Conservation (phyloP, 345 rosid genomes). For the Rhodamnia argentea region DNA sequence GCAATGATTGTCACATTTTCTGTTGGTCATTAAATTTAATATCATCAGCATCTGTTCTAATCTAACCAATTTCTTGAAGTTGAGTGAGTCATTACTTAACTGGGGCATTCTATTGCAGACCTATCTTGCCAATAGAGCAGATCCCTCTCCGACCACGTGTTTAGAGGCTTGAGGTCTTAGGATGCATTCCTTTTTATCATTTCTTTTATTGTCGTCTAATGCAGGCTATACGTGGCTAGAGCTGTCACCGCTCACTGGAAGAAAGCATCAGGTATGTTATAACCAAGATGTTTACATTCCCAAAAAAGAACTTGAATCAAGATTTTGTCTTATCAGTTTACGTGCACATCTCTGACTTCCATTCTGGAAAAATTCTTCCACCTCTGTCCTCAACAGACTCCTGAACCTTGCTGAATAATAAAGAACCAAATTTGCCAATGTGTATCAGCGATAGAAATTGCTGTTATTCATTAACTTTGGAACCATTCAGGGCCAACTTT, state of each 20-base stretch:
- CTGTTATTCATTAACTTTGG: background rate
- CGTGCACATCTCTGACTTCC: background rate
- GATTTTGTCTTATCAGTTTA: background rate
- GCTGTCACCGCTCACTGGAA: slow-evolving; percentile 78
- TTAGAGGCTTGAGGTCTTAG: background rate
- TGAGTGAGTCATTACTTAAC: background rate
- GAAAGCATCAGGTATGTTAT: slow-evolving; percentile 81
- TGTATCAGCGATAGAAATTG: background rate
- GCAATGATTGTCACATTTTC: background rate
- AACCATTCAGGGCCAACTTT: background rate
- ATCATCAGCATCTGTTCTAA: background rate
- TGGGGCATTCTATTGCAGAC: background rate
- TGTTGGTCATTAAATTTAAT: background rate
- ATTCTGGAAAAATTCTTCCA: background rate
- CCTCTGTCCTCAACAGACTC: slow-evolving; percentile 19
- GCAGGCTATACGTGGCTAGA: slow-evolving; percentile 91
- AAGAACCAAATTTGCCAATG: background rate
- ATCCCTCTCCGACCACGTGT: background rate
- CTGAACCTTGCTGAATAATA: background rate
- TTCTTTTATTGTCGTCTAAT: background rate
- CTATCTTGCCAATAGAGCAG: background rate
- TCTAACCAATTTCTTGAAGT: background rate
- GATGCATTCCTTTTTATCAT: background rate
- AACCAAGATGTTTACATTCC: background rate
- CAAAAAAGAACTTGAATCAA: background rate